phyloP scores from a whole-genome alignment of 495 filamentous ascomycete species.

The Penicillium goetzii region DNA sequence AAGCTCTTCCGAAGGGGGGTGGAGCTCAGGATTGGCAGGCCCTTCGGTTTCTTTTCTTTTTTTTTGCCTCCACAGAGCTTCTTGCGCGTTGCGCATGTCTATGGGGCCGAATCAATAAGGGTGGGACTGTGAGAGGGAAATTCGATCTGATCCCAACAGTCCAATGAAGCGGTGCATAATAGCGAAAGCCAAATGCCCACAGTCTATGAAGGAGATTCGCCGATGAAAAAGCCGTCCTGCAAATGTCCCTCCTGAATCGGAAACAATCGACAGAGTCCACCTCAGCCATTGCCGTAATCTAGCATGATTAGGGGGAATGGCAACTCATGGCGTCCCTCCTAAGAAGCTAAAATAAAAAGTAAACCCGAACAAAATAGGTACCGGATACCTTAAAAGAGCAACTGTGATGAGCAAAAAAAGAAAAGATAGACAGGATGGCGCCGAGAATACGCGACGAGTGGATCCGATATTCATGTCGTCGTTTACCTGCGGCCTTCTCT shows the following conservation, averaged over 20 bases:
- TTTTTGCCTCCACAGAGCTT: conserved; percentile 13
- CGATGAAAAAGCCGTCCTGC: neutral
- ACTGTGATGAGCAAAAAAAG: neutral
- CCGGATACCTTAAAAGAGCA: conserved; percentile 1
- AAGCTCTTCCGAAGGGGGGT: neutral
- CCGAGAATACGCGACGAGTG: conserved; percentile 24
- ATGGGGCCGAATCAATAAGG: neutral
- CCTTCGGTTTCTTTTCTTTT: neutral
- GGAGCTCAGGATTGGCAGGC: conserved; percentile 19
- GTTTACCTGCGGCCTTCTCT: neutral
- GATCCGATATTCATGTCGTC: conserved; percentile 1
- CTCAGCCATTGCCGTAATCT: conserved; percentile 23
- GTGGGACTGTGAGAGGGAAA: conserved; percentile 10
- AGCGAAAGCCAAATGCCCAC: neutral
- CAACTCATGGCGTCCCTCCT: neutral
- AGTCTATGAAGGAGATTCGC: neutral
- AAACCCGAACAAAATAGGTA: neutral
- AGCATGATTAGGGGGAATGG: conserved; percentile 9
- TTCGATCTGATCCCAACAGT: conserved; percentile 6
- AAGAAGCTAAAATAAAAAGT: neutral
- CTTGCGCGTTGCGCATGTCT: conserved; percentile 10
- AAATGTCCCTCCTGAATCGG: conserved; percentile 24
- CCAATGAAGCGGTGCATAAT: conserved; percentile 9
- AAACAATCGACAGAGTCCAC: conserved; percentile 20
- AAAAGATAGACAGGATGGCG: neutral